A percentile compares a stretch with the other conserved stretches of the same genome.
phyloP scores from a whole-genome alignment of 768 basidiomycete species.

The Clavulina sp. region DNA sequence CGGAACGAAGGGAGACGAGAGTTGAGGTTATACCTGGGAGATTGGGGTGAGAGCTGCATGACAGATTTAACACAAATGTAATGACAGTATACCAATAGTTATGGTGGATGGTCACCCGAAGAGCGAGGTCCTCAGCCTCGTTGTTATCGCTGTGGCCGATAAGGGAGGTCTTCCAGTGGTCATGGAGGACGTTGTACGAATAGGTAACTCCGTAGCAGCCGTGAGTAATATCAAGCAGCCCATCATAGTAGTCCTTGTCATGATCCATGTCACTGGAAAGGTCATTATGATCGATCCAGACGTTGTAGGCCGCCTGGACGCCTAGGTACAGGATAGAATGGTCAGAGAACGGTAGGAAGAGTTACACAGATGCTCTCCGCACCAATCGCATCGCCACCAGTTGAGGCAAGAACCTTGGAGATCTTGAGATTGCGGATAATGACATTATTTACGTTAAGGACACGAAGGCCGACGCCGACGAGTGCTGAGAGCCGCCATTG shows the following conservation, averaged over 20 bases:
- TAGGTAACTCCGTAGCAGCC: constrained; percentile 20
- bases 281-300: constrained; percentile 25
- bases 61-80: too few species aligned
- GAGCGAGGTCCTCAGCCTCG: constrained; percentile 18
- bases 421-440: constrained; percentile 35
- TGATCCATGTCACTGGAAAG: constrained; percentile 29
- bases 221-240: constrained; percentile 29
- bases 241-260: constrained; percentile 30
- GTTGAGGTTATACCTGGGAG: constrained; percentile 9
- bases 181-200: not conserved
- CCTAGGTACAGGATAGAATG: not conserved
- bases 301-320: constrained; percentile 16
- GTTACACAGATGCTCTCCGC: too few species aligned
- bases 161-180: constrained; percentile 30
- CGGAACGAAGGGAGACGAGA: constrained; percentile 27
- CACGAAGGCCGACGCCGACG: constrained; percentile 29
- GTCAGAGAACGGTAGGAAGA: constrained; percentile 19
- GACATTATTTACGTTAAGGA: constrained; percentile 26
- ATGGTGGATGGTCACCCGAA: constrained; percentile 27
- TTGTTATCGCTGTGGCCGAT: constrained; percentile 29
- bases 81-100: too few species aligned
- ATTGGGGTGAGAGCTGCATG: too few species aligned
- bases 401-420: constrained; percentile 30
- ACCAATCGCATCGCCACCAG: constrained; percentile 28
- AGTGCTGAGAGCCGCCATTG: constrained; percentile 19